Evolutionary conservation across 1,139 yeast species (phyloP), one percentile per base, ranked within the genome.

Genomic region (Eremothecium coryli): DNA sequence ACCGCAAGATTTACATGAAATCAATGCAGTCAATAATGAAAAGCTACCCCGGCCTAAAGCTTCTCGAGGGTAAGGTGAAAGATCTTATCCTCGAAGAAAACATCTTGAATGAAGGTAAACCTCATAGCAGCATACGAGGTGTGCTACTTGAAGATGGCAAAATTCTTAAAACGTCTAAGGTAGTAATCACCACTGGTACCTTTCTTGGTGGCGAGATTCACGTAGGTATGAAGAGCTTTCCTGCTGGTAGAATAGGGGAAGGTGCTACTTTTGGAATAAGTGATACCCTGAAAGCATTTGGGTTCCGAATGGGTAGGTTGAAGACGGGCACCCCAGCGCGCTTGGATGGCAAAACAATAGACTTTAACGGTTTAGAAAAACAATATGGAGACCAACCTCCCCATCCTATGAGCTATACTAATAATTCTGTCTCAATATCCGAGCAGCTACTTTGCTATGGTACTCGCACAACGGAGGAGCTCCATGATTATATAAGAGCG

Each of bases 241-340:
- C 97, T 0, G 82, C 96, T 0, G 99, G 99, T 0, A 68, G 99
- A 45, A 78, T 90, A 29, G 96, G 95, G 2, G 99, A 93, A 60
- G 73, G 69, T 9, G 93, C 97, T 1, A 84, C 97, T 0, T 82
- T 76, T 58, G 98, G 97, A 0, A 68, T 93, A 21, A 79, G 95
- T 18, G 65, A 76, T 28, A 86, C 98, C 0, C 68, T 93, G 27
- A 62, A 65, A 17, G 73, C 73, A 2, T 80, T 82, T 0, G 95
- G 95, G 0, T 90, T 93, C 56, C 66, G 75, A 39, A 61, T 93
- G 40, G 98, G 98, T 0, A 67, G 99, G 38, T 65, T 93, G 42
- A 93, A 93, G 53, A 93, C 99, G 0, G 99, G 99, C 0, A 93
- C 99, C 0, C 99, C 99, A 0, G 95, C 97, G 2, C 66, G 99